Percentiles rank a stretch among this genome's conserved stretches.
phyloP scores from a whole-genome alignment of 2,329 filamentous ascomycete species.

The Aureobasidium subglaciale region DNA sequence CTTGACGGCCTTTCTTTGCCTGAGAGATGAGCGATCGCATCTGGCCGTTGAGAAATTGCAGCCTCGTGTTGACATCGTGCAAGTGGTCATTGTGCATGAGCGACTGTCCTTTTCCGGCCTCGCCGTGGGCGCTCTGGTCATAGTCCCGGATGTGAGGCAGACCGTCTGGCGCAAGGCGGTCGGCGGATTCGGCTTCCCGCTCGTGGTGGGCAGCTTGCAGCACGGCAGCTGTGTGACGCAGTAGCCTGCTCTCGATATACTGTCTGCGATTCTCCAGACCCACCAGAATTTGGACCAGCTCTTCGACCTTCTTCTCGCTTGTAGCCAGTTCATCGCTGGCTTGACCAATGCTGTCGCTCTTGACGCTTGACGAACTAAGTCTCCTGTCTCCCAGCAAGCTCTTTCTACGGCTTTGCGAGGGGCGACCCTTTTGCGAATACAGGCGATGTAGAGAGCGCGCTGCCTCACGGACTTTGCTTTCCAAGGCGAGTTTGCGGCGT shows the following conservation, averaged over 20 bases:
- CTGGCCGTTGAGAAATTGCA: slow-evolving; percentile 26
- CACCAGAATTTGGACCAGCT: slow-evolving; percentile 73
- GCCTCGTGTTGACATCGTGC: slow-evolving; percentile 24
- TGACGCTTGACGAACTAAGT: slow-evolving; percentile 32
- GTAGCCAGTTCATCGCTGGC: slow-evolving; percentile 68
- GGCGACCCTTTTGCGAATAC: slow-evolving; percentile 55
- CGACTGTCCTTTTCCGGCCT: slow-evolving; percentile 4
- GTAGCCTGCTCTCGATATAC: slow-evolving; percentile 64
- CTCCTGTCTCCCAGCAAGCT: slow-evolving; percentile 31
- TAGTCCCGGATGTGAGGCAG: slow-evolving; percentile 15
- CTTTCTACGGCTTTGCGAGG: slow-evolving; percentile 45
- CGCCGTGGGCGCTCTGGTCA: slow-evolving; percentile 18
- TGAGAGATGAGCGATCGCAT: slow-evolving; percentile 22
- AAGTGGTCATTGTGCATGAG: neutral
- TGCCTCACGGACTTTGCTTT: slow-evolving; percentile 91
- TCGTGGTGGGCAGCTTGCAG: slow-evolving; percentile 82
- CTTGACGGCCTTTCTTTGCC: slow-evolving; percentile 5
- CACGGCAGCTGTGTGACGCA: slow-evolving; percentile 89
- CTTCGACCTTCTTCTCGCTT: slow-evolving; percentile 76
- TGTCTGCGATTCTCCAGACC: slow-evolving; percentile 69
- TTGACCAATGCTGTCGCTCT: slow-evolving; percentile 34
- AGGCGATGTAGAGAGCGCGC: slow-evolving; percentile 78
- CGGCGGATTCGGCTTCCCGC: slow-evolving; percentile 19
- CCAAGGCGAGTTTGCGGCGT: slow-evolving; percentile 74
- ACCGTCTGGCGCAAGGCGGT: neutral